A percentile compares a stretch with the other conserved stretches of the same genome.
Evolutionary conservation across 2,329 filamentous ascomycete genomes (phyloP).

Genomic region (Colletotrichum costaricense): DNA sequence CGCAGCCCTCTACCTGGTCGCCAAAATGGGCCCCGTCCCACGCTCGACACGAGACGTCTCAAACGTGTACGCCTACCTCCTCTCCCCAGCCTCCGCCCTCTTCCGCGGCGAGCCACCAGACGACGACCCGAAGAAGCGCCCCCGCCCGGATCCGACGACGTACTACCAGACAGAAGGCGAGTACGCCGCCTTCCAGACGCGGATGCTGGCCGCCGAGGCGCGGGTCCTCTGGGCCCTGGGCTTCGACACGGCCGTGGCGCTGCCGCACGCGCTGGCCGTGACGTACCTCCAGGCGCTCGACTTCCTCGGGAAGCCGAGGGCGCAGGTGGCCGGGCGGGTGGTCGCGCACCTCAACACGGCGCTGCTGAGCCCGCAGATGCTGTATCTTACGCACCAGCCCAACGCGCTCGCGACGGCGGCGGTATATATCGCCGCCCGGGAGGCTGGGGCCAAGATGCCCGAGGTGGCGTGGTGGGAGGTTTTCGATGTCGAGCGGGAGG

Average conservation of each 20-base stretch:
- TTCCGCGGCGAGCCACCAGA: constrained; percentile 52
- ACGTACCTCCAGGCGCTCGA: constrained; percentile 94
- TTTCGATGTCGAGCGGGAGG: constrained; percentile 94
- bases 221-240: constrained; percentile 80
- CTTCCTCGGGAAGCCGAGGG: constrained; percentile 60
- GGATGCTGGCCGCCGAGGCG: constrained; percentile 80
- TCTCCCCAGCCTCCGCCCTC: constrained; percentile 69
- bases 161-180: constrained; percentile 80
- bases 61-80: constrained; percentile 86
- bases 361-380: constrained; percentile 85
- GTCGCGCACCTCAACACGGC: constrained; percentile 88
- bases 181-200: constrained; percentile 73
- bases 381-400: constrained; percentile 94
- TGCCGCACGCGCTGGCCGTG: constrained; percentile 87
- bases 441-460: constrained; percentile 81
- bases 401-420: constrained; percentile 86
- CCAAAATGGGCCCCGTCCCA: constrained; percentile 84
- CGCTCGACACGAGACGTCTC: constrained; percentile 83
- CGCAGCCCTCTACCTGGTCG: constrained; percentile 81
- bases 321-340: constrained; percentile 70
- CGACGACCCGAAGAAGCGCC: constrained; percentile 34
- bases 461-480: constrained; percentile 97
- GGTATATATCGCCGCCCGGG: constrained; percentile 88
- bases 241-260: constrained; percentile 82
- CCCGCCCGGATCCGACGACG: constrained; percentile 55